Evolutionary conservation across 331 rosid genomes (phyloP), one percentile per base, ranked within the genome.

Genomic region (Saraca asoca): DNA sequence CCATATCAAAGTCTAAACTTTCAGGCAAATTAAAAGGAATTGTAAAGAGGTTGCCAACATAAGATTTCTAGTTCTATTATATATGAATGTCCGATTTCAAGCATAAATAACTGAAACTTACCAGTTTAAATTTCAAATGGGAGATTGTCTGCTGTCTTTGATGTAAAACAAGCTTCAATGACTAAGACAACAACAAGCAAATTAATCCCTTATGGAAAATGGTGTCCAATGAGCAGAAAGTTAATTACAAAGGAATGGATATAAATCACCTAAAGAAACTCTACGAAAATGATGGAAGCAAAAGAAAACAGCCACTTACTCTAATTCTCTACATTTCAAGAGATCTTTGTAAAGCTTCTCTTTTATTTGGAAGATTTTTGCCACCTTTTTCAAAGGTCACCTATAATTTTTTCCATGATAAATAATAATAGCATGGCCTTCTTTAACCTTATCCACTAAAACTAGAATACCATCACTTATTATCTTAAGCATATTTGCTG

Each of bases 141-240:
- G 85, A 68, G 63, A 87, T 76, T 43, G 72, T 68, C 73, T 54
- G 72, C 77, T 71, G 79, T 71, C 77, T 86, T 74, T 85, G 86
- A 41, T 66, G 49, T 39, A 90, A 87, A 70, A 86, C 88, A 85
- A 71, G 83, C 75, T 83, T 88, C 70, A 91, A 78, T 3, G 96
- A 91, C 97, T 91, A 90, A 45, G 53, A 80, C 69, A 58, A 64
- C 18, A 73, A 18, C 9, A 41, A 55, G 19, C 15, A 57, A 45
- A 63, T 46, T 51, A 72, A 62, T 52, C 31, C 31, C 31, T 1
- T 24, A 24, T 24, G 31, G 31, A 24, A 24, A 24, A 24, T 24
- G 31, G 31, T 1, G 3, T 24, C 3, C 3, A 24, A 24, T 24
- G 2, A 24, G 31, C 1, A 24, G 31, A 24, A 24, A 24, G 31